Evolutionary conservation across 176 grass and related monocot genomes (phyloP).

Genomic region (Oryza glaberrima): DNA sequence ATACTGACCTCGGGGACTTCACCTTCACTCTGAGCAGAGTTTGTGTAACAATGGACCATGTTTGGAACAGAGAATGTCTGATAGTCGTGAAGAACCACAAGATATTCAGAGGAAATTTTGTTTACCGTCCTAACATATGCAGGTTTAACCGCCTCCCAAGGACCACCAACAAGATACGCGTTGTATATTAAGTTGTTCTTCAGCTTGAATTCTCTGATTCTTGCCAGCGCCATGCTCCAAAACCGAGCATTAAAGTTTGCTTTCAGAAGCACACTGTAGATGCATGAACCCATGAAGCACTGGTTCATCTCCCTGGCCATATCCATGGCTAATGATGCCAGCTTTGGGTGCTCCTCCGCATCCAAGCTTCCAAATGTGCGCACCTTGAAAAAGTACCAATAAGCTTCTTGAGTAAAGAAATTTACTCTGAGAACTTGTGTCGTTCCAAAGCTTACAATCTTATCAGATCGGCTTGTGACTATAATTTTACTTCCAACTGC

Average conservation of each 20-base stretch:
- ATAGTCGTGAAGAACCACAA: background rate
- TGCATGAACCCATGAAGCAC: background rate
- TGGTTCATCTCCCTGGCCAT: background rate
- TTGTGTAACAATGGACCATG: background rate
- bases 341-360: background rate
- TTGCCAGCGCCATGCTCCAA: background rate
- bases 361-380: slow-evolving; percentile 7
- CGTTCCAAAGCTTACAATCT: background rate
- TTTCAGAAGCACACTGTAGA: background rate
- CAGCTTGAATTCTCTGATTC: background rate
- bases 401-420: background rate
- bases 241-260: background rate
- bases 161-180: background rate
- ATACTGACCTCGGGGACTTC: background rate
- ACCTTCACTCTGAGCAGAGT: background rate
- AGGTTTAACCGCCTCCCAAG: background rate
- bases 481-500: slow-evolving; percentile 26
- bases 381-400: slow-evolving; percentile 26
- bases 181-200: background rate
- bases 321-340: slow-evolving; percentile 13
- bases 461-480: background rate
- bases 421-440: background rate
- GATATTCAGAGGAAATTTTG: background rate
- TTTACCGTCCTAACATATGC: background rate
- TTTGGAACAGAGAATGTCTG: background rate